phyloP scores from a whole-genome alignment of 1,284 basidiomycete species.

The Gymnopus androsaceus region DNA sequence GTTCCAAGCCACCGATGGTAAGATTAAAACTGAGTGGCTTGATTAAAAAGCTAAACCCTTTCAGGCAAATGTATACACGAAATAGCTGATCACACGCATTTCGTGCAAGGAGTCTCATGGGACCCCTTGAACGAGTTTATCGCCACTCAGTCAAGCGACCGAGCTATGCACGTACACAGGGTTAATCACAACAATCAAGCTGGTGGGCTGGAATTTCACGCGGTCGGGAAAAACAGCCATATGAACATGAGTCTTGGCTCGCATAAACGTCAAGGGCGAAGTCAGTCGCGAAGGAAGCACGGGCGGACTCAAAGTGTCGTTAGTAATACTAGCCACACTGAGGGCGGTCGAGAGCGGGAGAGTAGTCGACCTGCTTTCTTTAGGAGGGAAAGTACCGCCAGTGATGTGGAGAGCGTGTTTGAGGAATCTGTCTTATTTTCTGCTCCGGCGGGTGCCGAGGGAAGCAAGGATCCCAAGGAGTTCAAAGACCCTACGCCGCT shows the following conservation, averaged over 20 bases:
- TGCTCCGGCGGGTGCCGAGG: constrained; percentile 5
- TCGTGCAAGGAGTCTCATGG: constrained; percentile 96
- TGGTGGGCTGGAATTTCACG: constrained; percentile 76
- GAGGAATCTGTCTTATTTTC: constrained; percentile 22
- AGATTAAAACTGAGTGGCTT: constrained; percentile 19
- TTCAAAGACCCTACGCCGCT: constrained; percentile 17
- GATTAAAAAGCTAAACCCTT: constrained; percentile 10
- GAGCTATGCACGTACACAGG: constrained; percentile 87
- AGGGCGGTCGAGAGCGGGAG: constrained; percentile 26
- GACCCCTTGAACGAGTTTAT: constrained; percentile 94
- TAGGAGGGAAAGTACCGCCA: constrained; percentile 19
- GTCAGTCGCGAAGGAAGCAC: constrained; percentile 15
- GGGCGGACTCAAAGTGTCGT: constrained; percentile 20
- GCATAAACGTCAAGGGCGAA: constrained; percentile 13
- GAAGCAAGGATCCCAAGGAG: constrained; percentile 10
- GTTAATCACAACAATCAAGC: constrained; percentile 63
- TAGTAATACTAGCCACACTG: constrained; percentile 19
- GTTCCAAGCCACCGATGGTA: constrained; percentile 78
- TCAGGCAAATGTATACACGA: constrained; percentile 80
- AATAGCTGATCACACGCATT: constrained; percentile 89
- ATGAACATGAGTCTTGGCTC: constrained; percentile 38
- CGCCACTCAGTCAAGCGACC: constrained; percentile 91
- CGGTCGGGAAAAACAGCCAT: constrained; percentile 78
- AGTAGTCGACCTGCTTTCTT: constrained; percentile 19
- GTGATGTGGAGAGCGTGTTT: constrained; percentile 20